A percentile compares a stretch with the other conserved stretches of the same genome.
Conservation (phyloP, 352 stramenopile species). For the Elongisporangium undulatum region DNA sequence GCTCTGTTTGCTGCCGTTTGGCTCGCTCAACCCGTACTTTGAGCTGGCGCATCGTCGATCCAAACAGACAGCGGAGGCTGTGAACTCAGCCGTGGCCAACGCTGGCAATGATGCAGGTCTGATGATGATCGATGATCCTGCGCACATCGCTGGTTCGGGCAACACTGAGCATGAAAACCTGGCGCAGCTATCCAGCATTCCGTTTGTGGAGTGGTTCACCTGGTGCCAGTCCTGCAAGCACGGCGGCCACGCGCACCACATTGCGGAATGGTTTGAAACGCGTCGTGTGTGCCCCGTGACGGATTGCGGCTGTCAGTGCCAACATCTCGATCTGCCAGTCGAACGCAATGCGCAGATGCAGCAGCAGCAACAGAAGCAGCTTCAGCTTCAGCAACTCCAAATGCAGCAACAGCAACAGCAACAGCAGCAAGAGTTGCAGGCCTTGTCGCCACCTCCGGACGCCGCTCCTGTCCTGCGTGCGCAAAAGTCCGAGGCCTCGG, state of each 20-base stretch:
- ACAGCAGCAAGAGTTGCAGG: constrained; percentile 11
- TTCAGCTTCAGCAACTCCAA: constrained; percentile 16
- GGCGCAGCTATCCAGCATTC: constrained; percentile 88
- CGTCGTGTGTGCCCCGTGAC: constrained; percentile 90
- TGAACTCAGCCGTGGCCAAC: constrained; percentile 26
- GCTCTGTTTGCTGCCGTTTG: constrained; percentile 91
- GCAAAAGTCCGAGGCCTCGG: not conserved
- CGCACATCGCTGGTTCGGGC: constrained; percentile 6
- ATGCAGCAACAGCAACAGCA: constrained; percentile 24
- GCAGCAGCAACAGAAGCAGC: constrained; percentile 7
- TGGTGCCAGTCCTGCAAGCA: constrained; percentile 93
- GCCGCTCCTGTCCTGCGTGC: constrained; percentile 5
- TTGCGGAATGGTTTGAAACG: constrained; percentile 92
- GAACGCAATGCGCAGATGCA: constrained; percentile 20
- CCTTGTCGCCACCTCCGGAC: constrained; percentile 4
- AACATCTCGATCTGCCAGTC: constrained; percentile 70
- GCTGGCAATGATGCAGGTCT: constrained; percentile 23
- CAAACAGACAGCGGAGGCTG: constrained; percentile 52
- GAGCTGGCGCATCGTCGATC: constrained; percentile 87
- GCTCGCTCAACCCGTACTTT: constrained; percentile 94
- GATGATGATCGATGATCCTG: constrained; percentile 43
- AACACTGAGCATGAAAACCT: constrained; percentile 83
- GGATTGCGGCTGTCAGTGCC: constrained; percentile 91
- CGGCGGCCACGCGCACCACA: constrained; percentile 90
- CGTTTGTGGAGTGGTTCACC: constrained; percentile 95